Conservation (phyloP, 2,329 filamentous ascomycete species). For the Venturiaceae sp. region DNA sequence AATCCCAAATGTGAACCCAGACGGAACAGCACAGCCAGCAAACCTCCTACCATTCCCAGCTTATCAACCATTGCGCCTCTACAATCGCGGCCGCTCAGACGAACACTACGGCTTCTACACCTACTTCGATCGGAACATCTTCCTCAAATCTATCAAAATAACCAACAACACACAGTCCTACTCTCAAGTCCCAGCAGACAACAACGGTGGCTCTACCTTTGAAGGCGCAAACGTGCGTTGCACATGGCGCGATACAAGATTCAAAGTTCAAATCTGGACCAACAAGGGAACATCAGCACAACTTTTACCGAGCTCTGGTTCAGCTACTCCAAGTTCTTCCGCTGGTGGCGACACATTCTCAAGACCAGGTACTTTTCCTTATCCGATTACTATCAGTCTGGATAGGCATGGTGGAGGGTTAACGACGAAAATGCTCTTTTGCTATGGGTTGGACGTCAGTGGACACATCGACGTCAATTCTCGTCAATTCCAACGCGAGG, state of each 20-base stretch:
- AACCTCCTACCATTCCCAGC: constrained; percentile 59
- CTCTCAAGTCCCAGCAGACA: constrained; percentile 31
- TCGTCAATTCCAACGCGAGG: constrained; percentile 42
- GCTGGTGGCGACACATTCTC: constrained; percentile 28
- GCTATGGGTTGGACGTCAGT: constrained; percentile 44
- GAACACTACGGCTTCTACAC: constrained; percentile 94
- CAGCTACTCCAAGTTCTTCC: constrained; percentile 3
- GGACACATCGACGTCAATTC: constrained; percentile 34
- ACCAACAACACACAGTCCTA: constrained; percentile 16
- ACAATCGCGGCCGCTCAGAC: constrained; percentile 66
- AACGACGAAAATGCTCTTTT: constrained; percentile 48
- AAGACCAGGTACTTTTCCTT: constrained; percentile 49
- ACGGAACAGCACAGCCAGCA: constrained; percentile 65
- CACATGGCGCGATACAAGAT: constrained; percentile 52
- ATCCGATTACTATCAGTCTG: constrained; percentile 48
- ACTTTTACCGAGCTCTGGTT: constrained; percentile 10
- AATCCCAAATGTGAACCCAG: constrained; percentile 48
- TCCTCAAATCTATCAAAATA: constrained; percentile 55
- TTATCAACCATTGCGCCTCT: constrained; percentile 72
- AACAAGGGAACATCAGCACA: constrained; percentile 29
- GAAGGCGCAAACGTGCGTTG: constrained; percentile 39
- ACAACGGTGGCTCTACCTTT: constrained; percentile 36
- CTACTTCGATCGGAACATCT: constrained; percentile 82
- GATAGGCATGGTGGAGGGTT: constrained; percentile 50
- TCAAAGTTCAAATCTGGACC: constrained; percentile 56